Evolutionary conservation across 768 basidiomycete genomes (phyloP), one percentile per base, ranked within the genome.

Genomic region (Auriscalpium vulgare): DNA sequence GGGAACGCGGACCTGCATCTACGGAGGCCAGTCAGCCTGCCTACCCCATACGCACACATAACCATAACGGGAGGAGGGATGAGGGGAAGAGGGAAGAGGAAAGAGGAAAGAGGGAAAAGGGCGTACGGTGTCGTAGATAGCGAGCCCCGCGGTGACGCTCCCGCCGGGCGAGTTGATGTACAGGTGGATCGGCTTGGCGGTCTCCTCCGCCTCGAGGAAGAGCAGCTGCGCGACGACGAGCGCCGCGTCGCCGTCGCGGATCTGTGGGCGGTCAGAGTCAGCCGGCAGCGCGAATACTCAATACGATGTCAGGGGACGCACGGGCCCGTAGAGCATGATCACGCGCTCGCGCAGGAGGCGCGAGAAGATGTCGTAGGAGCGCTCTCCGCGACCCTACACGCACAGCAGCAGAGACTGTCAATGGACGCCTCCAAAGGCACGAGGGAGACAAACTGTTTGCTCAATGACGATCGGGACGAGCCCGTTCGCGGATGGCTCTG

Each of bases 131-230:
- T 98, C 95, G 73, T 98, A 98, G 50, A 98, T 95, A 16, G 95
- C 95, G 57, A 98, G 75, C 9, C 95, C 95, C 49, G 94, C 92
- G 0, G 95, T 95, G 40, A 98, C 95, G 65, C 88, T 90, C 35
- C 95, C 95, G 2, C 95, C 95, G 0, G 95, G 95, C 8, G 91
- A 94, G 71, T 97, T 97, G 63, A 98, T 95, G 71, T 98, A 98
- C 10, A 98, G 73, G 65, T 95, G 94, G 54, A 98, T 97, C 3
- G 95, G 95, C 67, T 92, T 91, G 9, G 85, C 83, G 0, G 93
- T 84, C 61, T 97, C 94, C 69, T 95, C 95, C 1, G 95, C 95
- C 75, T 98, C 95, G 57, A 97, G 78, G 70, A 95, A 97, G 44
- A 98, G 83, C 8, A 98, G 76, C 66, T 97, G 95, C 1, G 95